Evolutionary conservation across 2,329 filamentous ascomycete genomes (phyloP).

Genomic region (Microdochium nivale): DNA sequence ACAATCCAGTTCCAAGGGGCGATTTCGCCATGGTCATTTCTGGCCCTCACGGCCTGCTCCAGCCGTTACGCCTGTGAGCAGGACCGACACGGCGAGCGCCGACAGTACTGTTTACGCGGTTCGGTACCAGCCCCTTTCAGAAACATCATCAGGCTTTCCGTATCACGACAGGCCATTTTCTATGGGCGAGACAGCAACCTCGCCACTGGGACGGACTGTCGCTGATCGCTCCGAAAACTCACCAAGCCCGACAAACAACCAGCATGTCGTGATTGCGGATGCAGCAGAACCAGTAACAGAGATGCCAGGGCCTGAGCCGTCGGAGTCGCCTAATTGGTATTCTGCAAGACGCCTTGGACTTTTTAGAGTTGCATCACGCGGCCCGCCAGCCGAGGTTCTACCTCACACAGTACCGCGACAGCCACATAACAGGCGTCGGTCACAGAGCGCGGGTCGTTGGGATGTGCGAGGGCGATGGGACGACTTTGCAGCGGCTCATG

Average conservation of each 20-base stretch:
- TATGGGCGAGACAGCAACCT: slow-evolving; percentile 23
- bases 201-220: slow-evolving; percentile 3
- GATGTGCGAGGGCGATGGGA: slow-evolving; percentile 49
- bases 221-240: background rate
- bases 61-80: slow-evolving; percentile 47
- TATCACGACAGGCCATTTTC: slow-evolving; percentile 19
- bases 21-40: slow-evolving; percentile 37
- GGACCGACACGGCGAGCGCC: slow-evolving; percentile 54
- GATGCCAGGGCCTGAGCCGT: background rate
- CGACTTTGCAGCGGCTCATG: slow-evolving; percentile 52
- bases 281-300: background rate
- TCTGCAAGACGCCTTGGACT: slow-evolving; percentile 10
- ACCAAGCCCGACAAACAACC: background rate
- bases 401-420: slow-evolving; percentile 17
- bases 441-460: slow-evolving; percentile 33
- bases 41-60: slow-evolving; percentile 49
- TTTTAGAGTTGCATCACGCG: slow-evolving; percentile 12
- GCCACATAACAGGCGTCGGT: slow-evolving; percentile 11
- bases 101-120: slow-evolving; percentile 57
- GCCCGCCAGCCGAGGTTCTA: slow-evolving; percentile 21
- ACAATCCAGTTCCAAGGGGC: slow-evolving; percentile 13
- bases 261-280: background rate
- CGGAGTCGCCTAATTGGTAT: slow-evolving; percentile 7
- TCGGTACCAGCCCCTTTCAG: slow-evolving; percentile 50
- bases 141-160: slow-evolving; percentile 23